Conservation (phyloP, 441 rosid genomes). For the Capsella rubella region DNA sequence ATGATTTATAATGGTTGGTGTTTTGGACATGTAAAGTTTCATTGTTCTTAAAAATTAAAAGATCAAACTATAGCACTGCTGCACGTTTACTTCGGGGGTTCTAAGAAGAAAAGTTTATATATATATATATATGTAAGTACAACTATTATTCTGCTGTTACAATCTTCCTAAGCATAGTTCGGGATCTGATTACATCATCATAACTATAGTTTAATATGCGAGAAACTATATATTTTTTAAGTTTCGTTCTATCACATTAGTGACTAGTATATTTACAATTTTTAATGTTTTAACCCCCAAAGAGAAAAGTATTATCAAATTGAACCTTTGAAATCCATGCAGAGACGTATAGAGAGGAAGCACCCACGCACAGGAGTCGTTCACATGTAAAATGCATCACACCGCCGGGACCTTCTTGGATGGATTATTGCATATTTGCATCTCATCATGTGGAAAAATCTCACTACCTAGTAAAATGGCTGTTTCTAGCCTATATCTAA, state of each 20-base stretch:
- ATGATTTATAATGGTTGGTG: neutral
- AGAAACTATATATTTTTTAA: slow-evolving; percentile 26
- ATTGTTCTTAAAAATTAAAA: slow-evolving; percentile 2
- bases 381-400: slow-evolving; percentile 4
- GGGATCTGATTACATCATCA: slow-evolving; percentile 39
- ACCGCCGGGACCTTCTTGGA: neutral
- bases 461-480: neutral
- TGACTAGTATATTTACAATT: neutral
- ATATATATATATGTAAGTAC: slow-evolving; percentile 1
- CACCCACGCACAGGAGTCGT: slow-evolving; percentile 9
- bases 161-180: slow-evolving; percentile 34
- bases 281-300: neutral
- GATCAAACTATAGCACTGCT: neutral
- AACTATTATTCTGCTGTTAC: slow-evolving; percentile 35
- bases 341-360: slow-evolving; percentile 28
- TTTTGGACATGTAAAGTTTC: neutral
- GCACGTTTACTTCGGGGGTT: neutral
- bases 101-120: neutral
- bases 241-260: slow-evolving; percentile 13
- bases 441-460: slow-evolving; percentile 3
- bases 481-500: neutral
- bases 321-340: slow-evolving; percentile 36
- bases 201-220: slow-evolving; percentile 19
- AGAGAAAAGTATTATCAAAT: neutral
- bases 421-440: slow-evolving; percentile 19